A percentile compares a stretch with the other conserved stretches of the same genome.
These are phyloP conservation scores for Hirschfeldia incana DNA, from an alignment of 345 rosid species.

Conservation along the genomic window DNA sequence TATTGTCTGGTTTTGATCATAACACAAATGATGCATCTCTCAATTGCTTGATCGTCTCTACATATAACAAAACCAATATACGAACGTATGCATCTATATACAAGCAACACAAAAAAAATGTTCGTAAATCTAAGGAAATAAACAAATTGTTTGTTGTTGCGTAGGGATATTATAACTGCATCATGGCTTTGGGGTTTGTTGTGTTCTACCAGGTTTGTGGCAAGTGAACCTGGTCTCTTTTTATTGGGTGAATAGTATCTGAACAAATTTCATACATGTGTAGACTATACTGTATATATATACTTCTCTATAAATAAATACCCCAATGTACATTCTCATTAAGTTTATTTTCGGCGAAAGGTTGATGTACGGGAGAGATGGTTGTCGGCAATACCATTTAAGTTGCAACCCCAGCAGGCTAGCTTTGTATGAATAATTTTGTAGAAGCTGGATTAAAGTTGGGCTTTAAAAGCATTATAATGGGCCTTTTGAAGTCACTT, in stretches of 20 bases:
- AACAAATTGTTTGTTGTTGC: not conserved
- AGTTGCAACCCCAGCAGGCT: too few species aligned
- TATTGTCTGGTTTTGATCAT: not conserved
- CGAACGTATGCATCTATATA: not conserved
- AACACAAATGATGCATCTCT: not conserved
- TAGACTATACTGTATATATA: not conserved
- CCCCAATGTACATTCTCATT: not conserved
- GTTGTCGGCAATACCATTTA: not conserved
- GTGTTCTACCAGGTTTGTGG: not conserved
- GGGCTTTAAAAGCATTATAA: not conserved
- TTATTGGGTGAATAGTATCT: too few species aligned
- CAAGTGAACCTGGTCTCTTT: too few species aligned
- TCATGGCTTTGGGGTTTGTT: not conserved
- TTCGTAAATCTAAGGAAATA: not conserved
- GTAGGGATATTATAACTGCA: not conserved
- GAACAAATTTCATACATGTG: not conserved
- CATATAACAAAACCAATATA: not conserved
- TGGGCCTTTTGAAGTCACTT: not conserved
- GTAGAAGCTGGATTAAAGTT: not conserved
- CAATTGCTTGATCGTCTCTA: not conserved
- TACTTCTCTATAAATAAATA: not conserved
- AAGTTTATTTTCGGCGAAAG: not conserved
- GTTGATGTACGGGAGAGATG: not conserved
- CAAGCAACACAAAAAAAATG: not conserved
- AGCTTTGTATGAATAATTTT: too few species aligned